Evolutionary conservation across 306 rosid genomes (phyloP).

Genomic region (Aeschynomene evenia): DNA sequence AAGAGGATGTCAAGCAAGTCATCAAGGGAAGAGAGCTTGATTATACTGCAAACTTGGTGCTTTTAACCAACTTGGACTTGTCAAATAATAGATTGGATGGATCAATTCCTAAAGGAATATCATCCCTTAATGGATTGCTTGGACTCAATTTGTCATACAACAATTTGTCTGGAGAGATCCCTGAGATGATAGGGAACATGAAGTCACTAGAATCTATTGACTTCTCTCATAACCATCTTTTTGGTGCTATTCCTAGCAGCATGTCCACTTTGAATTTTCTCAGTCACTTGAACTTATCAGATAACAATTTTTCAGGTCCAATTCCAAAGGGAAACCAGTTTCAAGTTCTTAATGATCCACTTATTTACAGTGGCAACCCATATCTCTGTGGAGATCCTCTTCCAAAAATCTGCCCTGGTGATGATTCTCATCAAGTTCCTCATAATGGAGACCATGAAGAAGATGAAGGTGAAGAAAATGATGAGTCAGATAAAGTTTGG

Average conservation of each 20-base stretch:
- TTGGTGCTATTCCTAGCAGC: background rate
- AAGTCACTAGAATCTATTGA: background rate
- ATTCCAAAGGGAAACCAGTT: background rate
- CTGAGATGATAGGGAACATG: background rate
- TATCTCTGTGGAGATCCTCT: constrained; percentile 12
- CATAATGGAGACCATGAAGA: background rate
- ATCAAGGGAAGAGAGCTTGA: background rate
- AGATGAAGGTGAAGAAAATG: background rate
- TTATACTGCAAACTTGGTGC: background rate
- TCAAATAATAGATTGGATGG: background rate
- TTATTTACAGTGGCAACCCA: background rate
- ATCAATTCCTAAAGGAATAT: background rate
- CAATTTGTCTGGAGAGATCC: background rate
- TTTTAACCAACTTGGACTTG: constrained; percentile 8
- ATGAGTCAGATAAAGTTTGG: background rate
- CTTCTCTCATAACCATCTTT: background rate
- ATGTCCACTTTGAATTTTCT: background rate
- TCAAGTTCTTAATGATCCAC: background rate
- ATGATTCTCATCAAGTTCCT: background rate
- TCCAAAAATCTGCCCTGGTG: background rate
- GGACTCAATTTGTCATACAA: background rate
- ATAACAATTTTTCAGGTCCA: constrained; percentile 1
- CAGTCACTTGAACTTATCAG: background rate
- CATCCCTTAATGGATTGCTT: background rate
- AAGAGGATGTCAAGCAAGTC: background rate